Conservation (phyloP, 208 protist genomes). For the Wallacemonas sp. region DNA sequence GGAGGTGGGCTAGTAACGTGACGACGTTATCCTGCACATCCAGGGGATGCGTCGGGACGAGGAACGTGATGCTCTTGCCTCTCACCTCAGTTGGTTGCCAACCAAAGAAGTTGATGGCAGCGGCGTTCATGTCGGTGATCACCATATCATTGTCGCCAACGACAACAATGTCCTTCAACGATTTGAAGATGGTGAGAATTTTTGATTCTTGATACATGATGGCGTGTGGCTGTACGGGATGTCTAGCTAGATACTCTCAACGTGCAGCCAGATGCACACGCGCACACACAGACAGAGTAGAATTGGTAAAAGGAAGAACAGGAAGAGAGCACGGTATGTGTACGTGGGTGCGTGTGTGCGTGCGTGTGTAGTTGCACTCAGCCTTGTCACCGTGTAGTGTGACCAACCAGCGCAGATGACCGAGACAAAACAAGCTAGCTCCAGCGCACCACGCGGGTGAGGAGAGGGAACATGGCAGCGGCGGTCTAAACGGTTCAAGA, state of each 20-base stretch:
- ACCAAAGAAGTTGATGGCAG: conserved; percentile 79
- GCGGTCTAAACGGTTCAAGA: too few species aligned
- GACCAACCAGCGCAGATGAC: too few species aligned
- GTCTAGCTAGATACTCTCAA: too few species aligned
- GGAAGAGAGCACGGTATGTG: too few species aligned
- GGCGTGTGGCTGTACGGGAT: background rate
- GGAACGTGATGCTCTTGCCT: conserved; percentile 89
- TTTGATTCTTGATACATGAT: conserved; percentile 74
- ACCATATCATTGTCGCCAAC: conserved; percentile 90
- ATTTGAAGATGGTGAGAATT: conserved; percentile 88
- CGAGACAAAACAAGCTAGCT: too few species aligned
- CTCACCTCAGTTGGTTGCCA: conserved; percentile 63
- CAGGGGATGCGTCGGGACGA: conserved; percentile 80
- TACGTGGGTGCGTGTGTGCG: too few species aligned
- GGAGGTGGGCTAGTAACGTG: conserved; percentile 64
- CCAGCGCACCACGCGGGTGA: too few species aligned
- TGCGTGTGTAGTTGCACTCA: too few species aligned
- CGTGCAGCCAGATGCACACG: background rate
- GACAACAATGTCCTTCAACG: conserved; percentile 86
- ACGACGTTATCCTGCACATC: conserved; percentile 83
- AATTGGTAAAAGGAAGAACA: background rate
- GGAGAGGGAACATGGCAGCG: background rate
- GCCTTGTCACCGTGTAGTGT: too few species aligned
- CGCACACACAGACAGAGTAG: background rate
- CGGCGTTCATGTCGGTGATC: conserved; percentile 81